Base-by-base conservation (phyloP, 169 alveolate species). In the Cryptosporidium ubiquitum region DNA sequence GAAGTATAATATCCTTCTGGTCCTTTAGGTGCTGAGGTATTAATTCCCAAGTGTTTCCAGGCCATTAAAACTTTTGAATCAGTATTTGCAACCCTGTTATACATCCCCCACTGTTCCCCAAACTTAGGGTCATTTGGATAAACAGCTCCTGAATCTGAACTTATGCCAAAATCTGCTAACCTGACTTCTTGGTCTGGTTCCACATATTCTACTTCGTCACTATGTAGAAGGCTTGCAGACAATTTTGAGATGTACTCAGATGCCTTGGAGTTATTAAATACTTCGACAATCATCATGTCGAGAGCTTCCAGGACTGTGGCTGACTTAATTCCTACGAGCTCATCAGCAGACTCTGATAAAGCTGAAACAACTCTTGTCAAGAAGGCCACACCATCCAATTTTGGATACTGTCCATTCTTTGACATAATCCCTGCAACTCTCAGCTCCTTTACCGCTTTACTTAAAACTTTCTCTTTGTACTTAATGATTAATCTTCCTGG, bases 221-320 rank as follows among this genome's bases (percentile, higher is more conserved):
- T 79, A 18, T 66, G 58, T 4, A 79, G 44, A 44, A 79, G 42
- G 23, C 89, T 79, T 3, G 73, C 75, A 14, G 89, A 79, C 9
- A 79, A 68, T 26, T 79, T 79, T 37, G 89, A 61, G 6, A 79
- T 79, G 20, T 79, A 79, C 20, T 79, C 89, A 26, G 89, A 64
- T 37, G 89, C 75, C 47, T 52, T 79, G 10, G 89, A 79, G 33
- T 58, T 58, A 35, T 79, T 79, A 26, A 79, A 64, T 40, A 79
- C 89, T n/a, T 79, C 89, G 18, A 79, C 89, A 29, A 79, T 79
- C 89, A 79, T 79, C 89, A 79, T 79, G 44, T 79, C 89, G 16
- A 79, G 26, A 16, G 89, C 89, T 3, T 79, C 89, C 10, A 79
- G 68, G 20, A 79, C 74, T 6, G 89, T 79, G 4, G 89, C 89